Evolutionary conservation across 495 filamentous ascomycete genomes (phyloP).

Genomic region (Schizothecium vesticola): DNA sequence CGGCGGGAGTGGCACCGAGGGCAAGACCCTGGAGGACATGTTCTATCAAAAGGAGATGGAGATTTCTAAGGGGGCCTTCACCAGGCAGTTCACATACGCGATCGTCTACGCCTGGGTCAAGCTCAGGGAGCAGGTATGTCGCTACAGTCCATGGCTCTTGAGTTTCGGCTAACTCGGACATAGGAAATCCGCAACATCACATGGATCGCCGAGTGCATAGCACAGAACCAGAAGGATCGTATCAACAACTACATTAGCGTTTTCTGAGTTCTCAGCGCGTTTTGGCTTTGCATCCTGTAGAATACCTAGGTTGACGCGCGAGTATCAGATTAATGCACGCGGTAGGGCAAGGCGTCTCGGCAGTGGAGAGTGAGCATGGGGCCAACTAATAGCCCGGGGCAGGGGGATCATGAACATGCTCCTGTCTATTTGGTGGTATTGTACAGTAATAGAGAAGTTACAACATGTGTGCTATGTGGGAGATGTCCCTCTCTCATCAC

Average conservation of each 20-base stretch:
- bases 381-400: background rate
- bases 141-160: background rate
- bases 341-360: constrained; percentile 22
- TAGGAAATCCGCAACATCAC: constrained; percentile 99
- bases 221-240: constrained; percentile 98
- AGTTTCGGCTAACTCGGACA: background rate
- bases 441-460: constrained; percentile 38
- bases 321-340: constrained; percentile 18
- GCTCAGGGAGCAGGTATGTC: constrained; percentile 81
- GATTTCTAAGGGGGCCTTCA: constrained; percentile 89
- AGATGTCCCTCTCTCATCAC: constrained; percentile 34
- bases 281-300: constrained; percentile 24
- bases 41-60: constrained; percentile 99
- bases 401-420: constrained; percentile 7
- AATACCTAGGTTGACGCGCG: constrained; percentile 17
- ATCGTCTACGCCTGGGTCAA: constrained; percentile 99
- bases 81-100: constrained; percentile 89
- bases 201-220: constrained; percentile 99
- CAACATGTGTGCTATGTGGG: constrained; percentile 15
- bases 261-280: constrained; percentile 45
- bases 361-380: constrained; percentile 5
- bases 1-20: constrained; percentile 67
- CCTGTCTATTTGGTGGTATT: constrained; percentile 26
- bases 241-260: constrained; percentile 99
- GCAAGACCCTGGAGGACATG: constrained; percentile 90